A percentile compares a stretch with the other conserved stretches of the same genome.
These are phyloP conservation scores for Plasmodium vivax DNA, from an alignment of 169 alveolate genomes.

Conservation along the genomic window DNA sequence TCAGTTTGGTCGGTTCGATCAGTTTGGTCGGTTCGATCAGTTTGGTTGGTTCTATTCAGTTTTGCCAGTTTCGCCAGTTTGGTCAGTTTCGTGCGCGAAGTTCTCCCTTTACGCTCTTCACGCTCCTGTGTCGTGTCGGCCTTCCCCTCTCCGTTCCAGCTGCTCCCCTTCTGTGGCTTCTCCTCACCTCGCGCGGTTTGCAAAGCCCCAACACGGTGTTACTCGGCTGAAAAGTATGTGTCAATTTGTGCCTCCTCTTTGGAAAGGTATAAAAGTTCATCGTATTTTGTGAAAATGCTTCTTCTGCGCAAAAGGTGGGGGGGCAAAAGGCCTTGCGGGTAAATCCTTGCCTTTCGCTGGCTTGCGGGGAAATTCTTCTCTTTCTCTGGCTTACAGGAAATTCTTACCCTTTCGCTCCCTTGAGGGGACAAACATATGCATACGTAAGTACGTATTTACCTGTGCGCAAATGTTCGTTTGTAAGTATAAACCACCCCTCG, in stretches of 20 bases:
- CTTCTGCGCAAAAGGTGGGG: not conserved
- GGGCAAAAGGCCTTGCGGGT: not conserved
- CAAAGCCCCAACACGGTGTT: not conserved
- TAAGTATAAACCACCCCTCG: not conserved
- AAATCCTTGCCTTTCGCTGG: not conserved
- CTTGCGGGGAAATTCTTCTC: too few species aligned
- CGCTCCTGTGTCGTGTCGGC: not conserved
- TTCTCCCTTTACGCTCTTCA: not conserved
- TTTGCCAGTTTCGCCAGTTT: too few species aligned
- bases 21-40: not conserved
- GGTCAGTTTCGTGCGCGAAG: not conserved
- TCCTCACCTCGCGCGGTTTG: not conserved
- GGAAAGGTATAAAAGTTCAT: not conserved
- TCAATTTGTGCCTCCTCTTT: not conserved
- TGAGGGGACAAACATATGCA: not conserved
- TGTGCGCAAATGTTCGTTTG: not conserved
- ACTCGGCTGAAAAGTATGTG: not conserved
- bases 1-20: not conserved
- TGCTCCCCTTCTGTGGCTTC: not conserved
- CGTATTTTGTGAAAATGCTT: slow-evolving; percentile 22
- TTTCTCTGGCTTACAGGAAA: not conserved
- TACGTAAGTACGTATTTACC: not conserved
- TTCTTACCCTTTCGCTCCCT: not conserved
- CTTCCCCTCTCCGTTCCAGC: not conserved
- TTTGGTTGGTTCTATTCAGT: too few species aligned